Evolutionary conservation across 805 yeast species (phyloP).

Genomic region (Candida boidinii): DNA sequence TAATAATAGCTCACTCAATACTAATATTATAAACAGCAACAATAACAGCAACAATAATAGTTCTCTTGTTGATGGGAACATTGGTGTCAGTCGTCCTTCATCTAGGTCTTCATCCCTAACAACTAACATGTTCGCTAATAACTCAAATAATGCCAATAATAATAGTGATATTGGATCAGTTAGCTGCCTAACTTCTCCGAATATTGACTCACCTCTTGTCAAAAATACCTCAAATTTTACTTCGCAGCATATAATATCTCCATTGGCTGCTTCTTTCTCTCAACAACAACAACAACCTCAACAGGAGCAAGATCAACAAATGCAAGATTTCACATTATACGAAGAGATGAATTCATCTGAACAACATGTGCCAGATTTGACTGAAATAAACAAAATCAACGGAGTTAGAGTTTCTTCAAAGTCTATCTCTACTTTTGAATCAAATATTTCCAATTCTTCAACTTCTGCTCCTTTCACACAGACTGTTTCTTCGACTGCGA

Average conservation of each 20-base stretch:
- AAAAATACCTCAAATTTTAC: too few species aligned
- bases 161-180: too few species aligned
- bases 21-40: too few species aligned
- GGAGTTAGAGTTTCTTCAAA: conserved; percentile 5
- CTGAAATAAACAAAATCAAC: conserved; percentile 3
- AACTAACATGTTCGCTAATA: not conserved
- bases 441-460: conserved; percentile 10
- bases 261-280: not conserved
- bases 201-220: too few species aligned
- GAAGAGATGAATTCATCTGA: too few species aligned
- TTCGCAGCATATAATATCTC: too few species aligned
- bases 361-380: too few species aligned
- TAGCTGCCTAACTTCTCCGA: too few species aligned
- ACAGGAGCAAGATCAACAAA: conserved; percentile 1
- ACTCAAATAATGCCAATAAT: not conserved
- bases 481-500: conserved; percentile 3
- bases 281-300: not conserved
- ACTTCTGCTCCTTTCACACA: conserved; percentile 8
- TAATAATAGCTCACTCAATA: too few species aligned
- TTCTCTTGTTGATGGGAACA: too few species aligned
- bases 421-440: conserved; percentile 5
- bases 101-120: conserved; percentile 2
- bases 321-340: not conserved
- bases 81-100: not conserved
- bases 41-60: too few species aligned